phyloP scores from a whole-genome alignment of 2,329 filamentous ascomycete genomes.

The Calonectria fujianensis region DNA sequence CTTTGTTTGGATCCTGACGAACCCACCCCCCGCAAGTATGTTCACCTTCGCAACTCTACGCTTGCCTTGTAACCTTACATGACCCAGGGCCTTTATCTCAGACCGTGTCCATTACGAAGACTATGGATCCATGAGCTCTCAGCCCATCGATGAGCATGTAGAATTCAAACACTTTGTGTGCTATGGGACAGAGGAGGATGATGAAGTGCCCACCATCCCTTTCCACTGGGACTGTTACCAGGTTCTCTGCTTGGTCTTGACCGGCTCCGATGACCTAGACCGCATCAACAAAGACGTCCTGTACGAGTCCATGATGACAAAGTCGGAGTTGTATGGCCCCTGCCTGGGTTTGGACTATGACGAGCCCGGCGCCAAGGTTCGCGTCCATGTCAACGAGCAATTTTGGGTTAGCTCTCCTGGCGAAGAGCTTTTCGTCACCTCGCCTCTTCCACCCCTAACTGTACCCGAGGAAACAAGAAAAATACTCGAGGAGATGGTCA shows the following conservation, averaged over 20 bases:
- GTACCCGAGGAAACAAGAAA: not conserved
- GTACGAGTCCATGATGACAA: not conserved
- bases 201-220: not conserved
- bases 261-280: not conserved
- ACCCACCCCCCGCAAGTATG: not conserved
- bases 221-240: conserved; percentile 15
- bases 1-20: not conserved
- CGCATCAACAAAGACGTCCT: not conserved
- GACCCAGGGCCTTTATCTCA: not conserved
- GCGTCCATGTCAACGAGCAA: not conserved
- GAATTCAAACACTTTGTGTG: not conserved
- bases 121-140: not conserved
- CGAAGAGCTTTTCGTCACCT: conserved; percentile 5
- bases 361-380: not conserved
- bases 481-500: not conserved
- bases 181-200: not conserved
- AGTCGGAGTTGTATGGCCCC: not conserved
- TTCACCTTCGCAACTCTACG: not conserved
- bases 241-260: not conserved
- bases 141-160: no score
- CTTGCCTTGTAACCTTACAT: not conserved
- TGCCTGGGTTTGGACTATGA: not conserved
- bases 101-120: not conserved
- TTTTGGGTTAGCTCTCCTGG: not conserved
- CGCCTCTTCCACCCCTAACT: not conserved